Evolutionary conservation across 1,139 yeast species (phyloP).

Genomic region (Debaryomyces sp.): DNA sequence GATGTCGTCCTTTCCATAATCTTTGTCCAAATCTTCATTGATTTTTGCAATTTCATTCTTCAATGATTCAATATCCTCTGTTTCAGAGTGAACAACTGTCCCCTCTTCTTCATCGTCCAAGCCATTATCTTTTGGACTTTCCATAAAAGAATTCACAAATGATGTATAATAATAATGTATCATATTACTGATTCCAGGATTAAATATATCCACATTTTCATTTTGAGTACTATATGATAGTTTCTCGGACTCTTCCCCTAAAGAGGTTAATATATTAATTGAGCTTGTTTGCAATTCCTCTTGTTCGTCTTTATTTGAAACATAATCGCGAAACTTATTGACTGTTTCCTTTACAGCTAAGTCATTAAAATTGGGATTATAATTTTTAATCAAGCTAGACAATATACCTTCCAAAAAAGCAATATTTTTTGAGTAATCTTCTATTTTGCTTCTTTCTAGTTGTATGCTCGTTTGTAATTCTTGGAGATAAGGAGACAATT

Average conservation of each 20-base stretch:
- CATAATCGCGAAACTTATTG: slow-evolving; percentile 57
- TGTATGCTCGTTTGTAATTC: slow-evolving; percentile 14
- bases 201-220: not conserved
- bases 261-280: slow-evolving; percentile 11
- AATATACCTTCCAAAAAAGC: slow-evolving; percentile 47
- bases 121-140: slow-evolving; percentile 2
- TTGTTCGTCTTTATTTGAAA: slow-evolving; percentile 38
- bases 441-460: slow-evolving; percentile 15
- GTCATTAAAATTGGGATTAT: slow-evolving; percentile 91
- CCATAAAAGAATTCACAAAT: slow-evolving; percentile 13
- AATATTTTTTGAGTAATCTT: slow-evolving; percentile 20
- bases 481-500: slow-evolving; percentile 20
- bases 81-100: slow-evolving; percentile 11
- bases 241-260: slow-evolving; percentile 15
- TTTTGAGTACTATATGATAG: not conserved
- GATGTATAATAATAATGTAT: slow-evolving; percentile 24
- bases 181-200: slow-evolving; percentile 29
- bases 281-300: slow-evolving; percentile 7
- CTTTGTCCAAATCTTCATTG: slow-evolving; percentile 22
- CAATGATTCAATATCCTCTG: slow-evolving; percentile 22
- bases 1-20: slow-evolving; percentile 67
- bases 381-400: slow-evolving; percentile 51
- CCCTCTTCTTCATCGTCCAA: slow-evolving; percentile 8
- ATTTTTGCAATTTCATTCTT: slow-evolving; percentile 21
- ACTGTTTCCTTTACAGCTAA: slow-evolving; percentile 81